Percentiles rank a stretch among this genome's conserved stretches.
Conservation (phyloP, 352 stramenopile genomes). For the Globisporangium barbulae region DNA sequence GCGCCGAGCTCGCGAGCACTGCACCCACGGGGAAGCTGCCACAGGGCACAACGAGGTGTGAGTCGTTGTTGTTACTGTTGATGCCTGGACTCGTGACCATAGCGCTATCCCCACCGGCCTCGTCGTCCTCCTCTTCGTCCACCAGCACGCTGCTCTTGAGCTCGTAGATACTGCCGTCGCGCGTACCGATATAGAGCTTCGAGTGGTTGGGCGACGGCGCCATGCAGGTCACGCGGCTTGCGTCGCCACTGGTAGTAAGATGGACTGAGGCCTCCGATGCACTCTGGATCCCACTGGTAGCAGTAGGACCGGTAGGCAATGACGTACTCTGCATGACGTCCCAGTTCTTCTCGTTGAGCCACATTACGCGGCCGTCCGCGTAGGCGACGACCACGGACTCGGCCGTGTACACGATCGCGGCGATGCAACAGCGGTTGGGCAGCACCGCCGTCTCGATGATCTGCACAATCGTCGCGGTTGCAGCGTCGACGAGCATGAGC, state of each 20-base stretch:
- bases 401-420: constrained; percentile 43
- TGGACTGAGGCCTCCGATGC: background rate
- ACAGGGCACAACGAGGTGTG: constrained; percentile 36
- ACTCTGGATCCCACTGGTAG: background rate
- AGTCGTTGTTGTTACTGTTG: constrained; percentile 19
- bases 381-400: constrained; percentile 55
- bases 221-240: constrained; percentile 32
- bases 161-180: constrained; percentile 56
- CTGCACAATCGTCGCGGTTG: constrained; percentile 25
- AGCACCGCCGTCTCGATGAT: constrained; percentile 31
- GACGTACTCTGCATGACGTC: constrained; percentile 36
- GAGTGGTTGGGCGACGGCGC: constrained; percentile 45
- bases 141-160: constrained; percentile 46
- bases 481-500: constrained; percentile 47
- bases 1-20: constrained; percentile 35
- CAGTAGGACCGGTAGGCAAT: constrained; percentile 16
- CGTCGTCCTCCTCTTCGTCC: constrained; percentile 64
- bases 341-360: constrained; percentile 41
- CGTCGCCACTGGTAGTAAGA: background rate
- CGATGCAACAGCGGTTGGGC: constrained; percentile 35
- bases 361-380: constrained; percentile 41
- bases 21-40: constrained; percentile 51
- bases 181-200: constrained; percentile 60
- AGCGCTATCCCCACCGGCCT: constrained; percentile 14
- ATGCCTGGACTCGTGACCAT: background rate